Percentiles rank a stretch among this genome's conserved stretches.
Evolutionary conservation across 257 asterid genomes (phyloP).

Genomic region (Salvia hispanica): DNA sequence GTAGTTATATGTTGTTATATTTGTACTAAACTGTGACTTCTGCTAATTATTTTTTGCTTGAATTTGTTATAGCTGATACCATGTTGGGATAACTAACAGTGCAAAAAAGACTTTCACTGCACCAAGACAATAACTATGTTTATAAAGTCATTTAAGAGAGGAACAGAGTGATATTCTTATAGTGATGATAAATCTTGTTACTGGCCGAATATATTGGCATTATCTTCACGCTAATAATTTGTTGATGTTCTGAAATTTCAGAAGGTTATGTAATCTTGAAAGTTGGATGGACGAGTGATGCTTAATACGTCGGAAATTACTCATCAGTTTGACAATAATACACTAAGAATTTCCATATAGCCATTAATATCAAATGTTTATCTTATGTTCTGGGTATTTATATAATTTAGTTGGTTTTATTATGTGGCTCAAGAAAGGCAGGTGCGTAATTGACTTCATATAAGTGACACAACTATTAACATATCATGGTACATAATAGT

Average conservation of each 20-base stretch:
- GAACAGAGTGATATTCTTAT: too few species aligned
- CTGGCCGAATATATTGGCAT: conserved; percentile 1
- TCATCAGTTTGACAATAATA: conserved; percentile 5
- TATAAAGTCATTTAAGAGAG: too few species aligned
- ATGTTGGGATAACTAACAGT: too few species aligned
- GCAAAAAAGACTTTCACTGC: too few species aligned
- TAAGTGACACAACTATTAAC: not conserved
- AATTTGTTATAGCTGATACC: too few species aligned
- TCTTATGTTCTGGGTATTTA: not conserved
- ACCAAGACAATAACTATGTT: too few species aligned
- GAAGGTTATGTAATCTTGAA: conserved; percentile 1
- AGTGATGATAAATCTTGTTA: not conserved
- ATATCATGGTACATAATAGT: not conserved
- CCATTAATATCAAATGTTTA: not conserved
- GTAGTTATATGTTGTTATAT: too few species aligned
- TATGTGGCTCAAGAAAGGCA: not conserved
- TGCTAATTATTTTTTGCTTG: too few species aligned
- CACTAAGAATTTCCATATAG: not conserved
- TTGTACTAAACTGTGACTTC: too few species aligned
- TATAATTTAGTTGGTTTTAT: conserved; percentile 1
- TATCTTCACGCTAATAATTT: not conserved
- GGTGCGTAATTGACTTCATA: conserved; percentile 7
- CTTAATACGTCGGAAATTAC: not conserved
- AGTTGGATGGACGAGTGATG: not conserved
- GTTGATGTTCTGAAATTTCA: not conserved